Percentiles rank a stretch among this genome's conserved stretches.
These are phyloP conservation scores for Solanum lycopersicoides DNA, from an alignment of 257 asterid species.

Conservation along the genomic window DNA sequence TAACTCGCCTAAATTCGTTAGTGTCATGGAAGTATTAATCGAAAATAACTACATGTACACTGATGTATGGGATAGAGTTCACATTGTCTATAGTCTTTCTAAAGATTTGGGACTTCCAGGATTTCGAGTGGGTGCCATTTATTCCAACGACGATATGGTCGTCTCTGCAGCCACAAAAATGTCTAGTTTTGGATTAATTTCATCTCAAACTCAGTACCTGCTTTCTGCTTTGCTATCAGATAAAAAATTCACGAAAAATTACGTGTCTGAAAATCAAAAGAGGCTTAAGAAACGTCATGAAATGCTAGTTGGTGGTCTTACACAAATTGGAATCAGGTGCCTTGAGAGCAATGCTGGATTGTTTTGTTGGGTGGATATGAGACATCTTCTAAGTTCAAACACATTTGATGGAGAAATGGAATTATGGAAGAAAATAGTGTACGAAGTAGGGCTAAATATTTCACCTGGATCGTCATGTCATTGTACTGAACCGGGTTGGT, in stretches of 20 bases:
- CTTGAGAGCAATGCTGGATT: conserved; percentile 7
- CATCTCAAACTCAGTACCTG: conserved; percentile 9
- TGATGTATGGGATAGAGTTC: neutral
- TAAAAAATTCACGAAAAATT: neutral
- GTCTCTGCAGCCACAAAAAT: conserved; percentile 7
- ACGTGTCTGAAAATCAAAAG: neutral
- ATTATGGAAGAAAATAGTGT: conserved; percentile 2
- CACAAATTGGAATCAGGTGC: neutral
- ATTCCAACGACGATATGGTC: conserved; percentile 1
- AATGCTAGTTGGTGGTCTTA: conserved; percentile 1
- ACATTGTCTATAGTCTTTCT: conserved; percentile 6
- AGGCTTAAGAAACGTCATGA: conserved; percentile 2
- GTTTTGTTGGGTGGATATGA: conserved; percentile 4
- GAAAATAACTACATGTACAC: neutral
- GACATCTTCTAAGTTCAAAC: neutral
- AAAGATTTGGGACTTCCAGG: conserved; percentile 7
- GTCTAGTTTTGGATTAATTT: conserved; percentile 7
- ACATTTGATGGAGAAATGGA: neutral
- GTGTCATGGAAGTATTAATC: neutral
- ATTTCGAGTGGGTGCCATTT: conserved; percentile 9
- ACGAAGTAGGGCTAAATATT: neutral
- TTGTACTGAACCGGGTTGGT: conserved; percentile 7
- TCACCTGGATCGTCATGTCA: conserved; percentile 3
- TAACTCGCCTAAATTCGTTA: conserved; percentile 1
- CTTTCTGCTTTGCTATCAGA: neutral